Base-by-base conservation (phyloP, 495 filamentous ascomycete genomes). In the Cryomyces minteri region DNA sequence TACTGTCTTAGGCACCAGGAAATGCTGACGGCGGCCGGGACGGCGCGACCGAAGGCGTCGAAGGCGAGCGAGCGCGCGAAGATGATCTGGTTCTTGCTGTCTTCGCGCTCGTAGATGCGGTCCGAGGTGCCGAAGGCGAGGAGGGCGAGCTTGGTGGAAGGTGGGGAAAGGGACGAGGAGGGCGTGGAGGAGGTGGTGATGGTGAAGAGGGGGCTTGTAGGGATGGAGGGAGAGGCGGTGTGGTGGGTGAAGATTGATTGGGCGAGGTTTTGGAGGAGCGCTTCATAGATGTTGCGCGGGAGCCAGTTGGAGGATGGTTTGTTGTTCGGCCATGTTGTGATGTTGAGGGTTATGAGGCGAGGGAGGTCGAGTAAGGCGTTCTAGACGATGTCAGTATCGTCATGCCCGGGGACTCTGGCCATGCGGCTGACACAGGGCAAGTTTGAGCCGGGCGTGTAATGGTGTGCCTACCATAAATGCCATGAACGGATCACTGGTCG, bases 301-400 rank as follows among this genome's bases (percentile, higher is more conserved):
- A 63, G 41, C 32, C 54, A 53, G 5, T 56, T 43, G 1, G 53
- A 47, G 4, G 58, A 58, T 2, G 60, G 56, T 31, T 46, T 51
- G 45, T 60, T 62, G 7, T 40, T 63, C 10, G 62, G 62, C 54
- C 59, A 63, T n/a, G 60, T 62, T 2, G 58, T 56, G 45, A 63
- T 59, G 44, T 65, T 57, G 6, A 65, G 50, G 2, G 60, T 63
- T 5, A 62, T 46, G 4, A 65, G 45, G 32, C 58, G 34, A 6
- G 49, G 46, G 4, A 65, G 52, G 29, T 52, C 44, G 32, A 44
- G 40, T 10, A 59, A 37, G 34, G 53, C 55, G 33, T 38, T 47
- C 54, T 59, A 43, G 11, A 41, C 18, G 18, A 25, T 25, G 18
- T 25, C 18, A 25, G 18, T 25, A 25, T 25, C 18, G 18, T 25